Base-by-base conservation (phyloP, 1,284 basidiomycete genomes). In the Rhodotorula sp. region DNA sequence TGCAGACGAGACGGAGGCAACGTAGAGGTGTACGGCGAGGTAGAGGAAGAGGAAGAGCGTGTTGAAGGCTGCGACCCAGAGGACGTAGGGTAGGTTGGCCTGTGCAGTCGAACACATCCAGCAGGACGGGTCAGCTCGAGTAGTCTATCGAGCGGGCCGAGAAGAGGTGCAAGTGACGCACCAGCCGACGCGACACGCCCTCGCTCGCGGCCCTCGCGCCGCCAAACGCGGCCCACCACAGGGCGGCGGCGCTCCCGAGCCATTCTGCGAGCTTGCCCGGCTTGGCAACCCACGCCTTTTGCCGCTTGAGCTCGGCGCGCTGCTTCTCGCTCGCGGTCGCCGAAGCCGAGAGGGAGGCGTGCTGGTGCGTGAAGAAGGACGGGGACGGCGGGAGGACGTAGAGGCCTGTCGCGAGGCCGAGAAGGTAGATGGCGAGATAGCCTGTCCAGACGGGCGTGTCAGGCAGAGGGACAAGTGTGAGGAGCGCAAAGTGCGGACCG, bases 51-150 rank as follows among this genome's bases (percentile, higher is more conserved):
- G 83, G 82, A 95, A 94, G 3, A 88, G 86, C 0, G 90, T 89
- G 81, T 98, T 99, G 87, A 89, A 97, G 2, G 93, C 94, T 0
- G 87, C 86, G 12, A 91, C 87, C 93, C 94, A 98, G 41, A 94
- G 81, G 54, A 96, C 88, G 81, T 99, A 99, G 3, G 90, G 85
- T 41, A 93, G 77, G 78, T 99, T 98, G 58, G 90, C 90, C 92
- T 95, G 71, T 12, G 25, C 23, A 42, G 34, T 34, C 34, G 34
- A 34, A 34, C 34, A 34, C 34, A 12, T 17, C 3, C 17, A 5
- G 34, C 34, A 34, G 5, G 34, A 49, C 4, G 13, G 1, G 23
- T 61, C 62, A 56, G n/a, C 56, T 23, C 17, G 7, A 23, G 1
- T 1, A 10, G 50, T n/a, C 23, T n/a, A 23, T 3, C 10, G 9